These are phyloP conservation scores for Penicillium dipodomyicola DNA, from an alignment of 495 filamentous ascomycete genomes.

Conservation along the genomic window DNA sequence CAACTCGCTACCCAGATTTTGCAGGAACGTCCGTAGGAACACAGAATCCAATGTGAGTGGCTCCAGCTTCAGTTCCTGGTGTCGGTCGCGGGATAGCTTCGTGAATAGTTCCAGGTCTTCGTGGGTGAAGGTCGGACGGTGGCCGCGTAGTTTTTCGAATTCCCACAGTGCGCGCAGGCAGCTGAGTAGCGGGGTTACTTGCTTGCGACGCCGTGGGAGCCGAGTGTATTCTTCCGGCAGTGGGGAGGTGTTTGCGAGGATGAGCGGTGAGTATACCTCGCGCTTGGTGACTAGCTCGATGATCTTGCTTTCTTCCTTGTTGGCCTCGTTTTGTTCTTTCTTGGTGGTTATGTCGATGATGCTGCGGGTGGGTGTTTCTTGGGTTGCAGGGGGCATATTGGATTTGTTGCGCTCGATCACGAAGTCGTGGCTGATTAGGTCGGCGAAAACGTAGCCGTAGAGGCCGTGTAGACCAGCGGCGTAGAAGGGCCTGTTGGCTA, in stretches of 20 bases:
- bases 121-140: conserved; percentile 54
- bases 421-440: conserved; percentile 84
- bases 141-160: conserved; percentile 56
- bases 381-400: conserved; percentile 63
- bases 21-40: conserved; percentile 77
- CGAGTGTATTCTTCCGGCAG: conserved; percentile 68
- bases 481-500: conserved; percentile 78
- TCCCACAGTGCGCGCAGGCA: conserved; percentile 84
- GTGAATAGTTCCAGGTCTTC: conserved; percentile 71
- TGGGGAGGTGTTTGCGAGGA: conserved; percentile 71
- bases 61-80: conserved; percentile 74
- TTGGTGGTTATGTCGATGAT: conserved; percentile 69
- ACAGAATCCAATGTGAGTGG: conserved; percentile 69
- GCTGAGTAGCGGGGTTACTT: conserved; percentile 75
- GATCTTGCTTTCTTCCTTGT: conserved; percentile 71
- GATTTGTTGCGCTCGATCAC: conserved; percentile 80
- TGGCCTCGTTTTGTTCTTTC: conserved; percentile 66
- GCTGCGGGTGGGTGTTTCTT: conserved; percentile 76
- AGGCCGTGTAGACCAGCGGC: conserved; percentile 83
- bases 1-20: conserved; percentile 77
- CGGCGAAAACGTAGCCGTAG: conserved; percentile 93
- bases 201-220: conserved; percentile 62
- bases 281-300: conserved; percentile 90
- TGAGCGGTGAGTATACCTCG: conserved; percentile 79
- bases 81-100: conserved; percentile 67